Evolutionary conservation across 768 basidiomycete species (phyloP), one percentile per base, ranked within the genome.

Genomic region (Lactarius deliciosus): DNA sequence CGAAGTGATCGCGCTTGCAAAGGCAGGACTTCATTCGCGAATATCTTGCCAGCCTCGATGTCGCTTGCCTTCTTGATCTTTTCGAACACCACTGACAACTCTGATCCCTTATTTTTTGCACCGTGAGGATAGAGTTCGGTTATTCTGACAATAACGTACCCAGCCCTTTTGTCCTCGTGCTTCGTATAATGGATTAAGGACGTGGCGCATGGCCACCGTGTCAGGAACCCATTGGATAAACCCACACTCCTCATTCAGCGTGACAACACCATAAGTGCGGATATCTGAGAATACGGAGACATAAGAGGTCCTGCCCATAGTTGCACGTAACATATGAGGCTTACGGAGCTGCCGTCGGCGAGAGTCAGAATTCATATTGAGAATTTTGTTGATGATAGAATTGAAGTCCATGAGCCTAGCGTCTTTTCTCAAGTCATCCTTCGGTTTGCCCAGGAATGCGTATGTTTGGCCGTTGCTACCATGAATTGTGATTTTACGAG

Each of bases 201-300:
- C 83, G 0, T 85, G 83, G 34, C 96, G 88, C 43, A 98, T 77
- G 1, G 94, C 91, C 32, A 86, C 82, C 1, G 96, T 97, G 74
- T 98, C 91, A 0, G 90, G 92, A 3, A 99, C 97, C 97, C 97
- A 99, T 86, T 99, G 94, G 64, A 98, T 94, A 58, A 98, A 86
- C 0, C 97, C 97, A 73, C 96, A 98, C 70, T 96, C 94, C 71
- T 98, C 96, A 74, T 97, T 98, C 68, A 99, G 82, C 6, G 96
- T 93, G 32, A 97, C 90, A n/a, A 98, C 94, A n/a, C 94, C 92
- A 73, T 98, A 99, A 2, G 97, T 98, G 30, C 96, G 87, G 65
- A 99, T 94, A 74, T 90, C 96, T 96, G 67, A 36, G 0, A 2
- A n/a, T n/a, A n/a, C 41, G 4, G 15, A 16, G 64, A 50, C 25